Evolutionary conservation across 257 asterid species (phyloP).

Genomic region (Solanum acaule): DNA sequence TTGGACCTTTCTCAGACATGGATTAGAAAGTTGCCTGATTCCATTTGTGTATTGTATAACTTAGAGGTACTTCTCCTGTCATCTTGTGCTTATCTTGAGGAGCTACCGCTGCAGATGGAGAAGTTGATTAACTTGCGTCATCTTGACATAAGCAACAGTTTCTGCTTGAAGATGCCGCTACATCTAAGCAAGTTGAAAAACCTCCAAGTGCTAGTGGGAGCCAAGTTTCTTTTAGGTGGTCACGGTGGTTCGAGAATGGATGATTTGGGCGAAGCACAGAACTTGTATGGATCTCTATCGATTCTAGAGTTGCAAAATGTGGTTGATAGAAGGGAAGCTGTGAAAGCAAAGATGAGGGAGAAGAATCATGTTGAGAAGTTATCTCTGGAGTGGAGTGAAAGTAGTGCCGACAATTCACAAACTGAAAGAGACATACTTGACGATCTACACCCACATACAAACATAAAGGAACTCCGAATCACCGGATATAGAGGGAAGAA

Average conservation of each 20-base stretch:
- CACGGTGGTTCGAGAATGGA: neutral
- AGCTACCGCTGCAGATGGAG: neutral
- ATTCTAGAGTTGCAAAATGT: neutral
- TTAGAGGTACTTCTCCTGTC: neutral
- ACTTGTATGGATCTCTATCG: neutral
- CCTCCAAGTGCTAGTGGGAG: neutral
- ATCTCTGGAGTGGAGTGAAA: no score
- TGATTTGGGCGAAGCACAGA: neutral
- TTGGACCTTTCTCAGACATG: neutral
- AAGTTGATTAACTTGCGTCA: neutral
- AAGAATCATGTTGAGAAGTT: no score
- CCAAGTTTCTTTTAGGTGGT: neutral
- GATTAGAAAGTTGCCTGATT: neutral
- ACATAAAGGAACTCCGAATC: no score
- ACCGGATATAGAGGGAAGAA: no score
- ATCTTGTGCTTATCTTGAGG: neutral
- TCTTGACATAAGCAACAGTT: neutral
- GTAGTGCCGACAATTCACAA: no score
- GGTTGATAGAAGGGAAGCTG: neutral
- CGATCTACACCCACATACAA: no score
- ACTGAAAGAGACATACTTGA: no score
- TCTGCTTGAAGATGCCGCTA: neutral
- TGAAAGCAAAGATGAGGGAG: neutral
- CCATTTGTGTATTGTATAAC: neutral
- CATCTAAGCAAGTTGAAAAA: neutral